Base-by-base conservation (phyloP, 345 rosid genomes). In the Lenwebbia sp. region DNA sequence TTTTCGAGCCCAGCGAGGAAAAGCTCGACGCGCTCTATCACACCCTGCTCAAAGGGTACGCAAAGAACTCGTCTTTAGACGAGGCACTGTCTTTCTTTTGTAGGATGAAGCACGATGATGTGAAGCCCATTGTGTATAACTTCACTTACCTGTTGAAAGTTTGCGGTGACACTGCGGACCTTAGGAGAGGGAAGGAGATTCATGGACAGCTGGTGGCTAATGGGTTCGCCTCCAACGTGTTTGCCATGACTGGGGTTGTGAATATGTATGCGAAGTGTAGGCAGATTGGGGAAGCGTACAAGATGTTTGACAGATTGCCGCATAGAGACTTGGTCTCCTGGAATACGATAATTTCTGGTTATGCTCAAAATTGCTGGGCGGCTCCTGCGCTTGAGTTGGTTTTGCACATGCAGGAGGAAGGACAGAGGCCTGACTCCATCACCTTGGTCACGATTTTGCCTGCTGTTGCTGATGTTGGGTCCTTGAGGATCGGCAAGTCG, bases 241-340 rank as follows among this genome's bases (percentile, higher is more conserved):
- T 92, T 82, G 96, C 95, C 5, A 94, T 95, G 98, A 90, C 96
- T 17, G 96, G 93, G 84, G 92, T 94, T 51, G 94, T 93, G 4
- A 93, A 91, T 86, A 60, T 96, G 96, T 95, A 95, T 84, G 92
- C 93, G 0, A 96, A 96, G 70, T 96, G 98, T 85, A 89, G 93
- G 86, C 88, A 89, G 78, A 85, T 94, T 75, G 87, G 88, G 15
- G 95, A 95, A 14, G 96, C 99, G 1, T 89, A 88, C 78, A 96
- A 94, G 90, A 92, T 94, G 96, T 95, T 96, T 85, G 98, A 91
- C 85, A 93, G 96, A 91, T 94, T 94, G 98, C 91, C 95, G 37
- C 95, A 92, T 33, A 95, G 96, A 84, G 99, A 95, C 75, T 92
- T 94, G 91, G 95, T 95, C 85, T 94, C 93, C 14, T 96, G 96